Base-by-base conservation (phyloP, 805 yeast genomes). In the Sugiyamaella smithiae region DNA sequence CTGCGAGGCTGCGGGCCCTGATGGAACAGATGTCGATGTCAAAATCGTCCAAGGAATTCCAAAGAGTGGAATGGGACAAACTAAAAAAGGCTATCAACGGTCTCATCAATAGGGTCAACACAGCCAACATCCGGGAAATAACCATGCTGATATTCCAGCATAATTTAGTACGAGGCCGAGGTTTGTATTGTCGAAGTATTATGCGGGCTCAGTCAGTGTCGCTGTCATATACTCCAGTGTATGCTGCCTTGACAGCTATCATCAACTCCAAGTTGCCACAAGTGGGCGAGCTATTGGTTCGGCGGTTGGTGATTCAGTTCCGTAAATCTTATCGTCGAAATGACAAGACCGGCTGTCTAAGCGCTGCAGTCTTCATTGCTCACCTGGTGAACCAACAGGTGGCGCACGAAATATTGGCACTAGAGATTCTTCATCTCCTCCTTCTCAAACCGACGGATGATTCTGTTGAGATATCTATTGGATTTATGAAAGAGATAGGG, bases 231-330 rank as follows among this genome's bases (percentile, higher is more conserved):
- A 73, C 85, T 0, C 65, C 78, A 0, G 72, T 75, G 0, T 82
- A 76, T 56, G 80, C 89, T 0, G 68, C 85, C 0, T 57, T 88
- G 29, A 72, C 77, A 0, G 73, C 83, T 1, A 73, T 83, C 0
- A 45, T 88, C 8, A 84, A 85, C 63, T 75, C 85, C 4, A 78
- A 83, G 55, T 62, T 86, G 2, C 93, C 95, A 0, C 76, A 76
- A 29, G 66, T 87, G 14, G 96, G 95, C 1, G 75, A 75, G 48
- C 62, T 83, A 3, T 53, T 85, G 26, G 62, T 74, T 0, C 59
- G 72, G 6, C 70, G 93, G 51, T 64, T 83, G 23, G 68, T 84
- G 1, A 57, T 81, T 2, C 81, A 74, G 49, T 86, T 87, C 65
- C 74, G 82, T 40, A 71, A 73, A 53, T 74, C 75, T 0, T 82